Conservation (phyloP, 768 basidiomycete species). For the Suillus plorans region DNA sequence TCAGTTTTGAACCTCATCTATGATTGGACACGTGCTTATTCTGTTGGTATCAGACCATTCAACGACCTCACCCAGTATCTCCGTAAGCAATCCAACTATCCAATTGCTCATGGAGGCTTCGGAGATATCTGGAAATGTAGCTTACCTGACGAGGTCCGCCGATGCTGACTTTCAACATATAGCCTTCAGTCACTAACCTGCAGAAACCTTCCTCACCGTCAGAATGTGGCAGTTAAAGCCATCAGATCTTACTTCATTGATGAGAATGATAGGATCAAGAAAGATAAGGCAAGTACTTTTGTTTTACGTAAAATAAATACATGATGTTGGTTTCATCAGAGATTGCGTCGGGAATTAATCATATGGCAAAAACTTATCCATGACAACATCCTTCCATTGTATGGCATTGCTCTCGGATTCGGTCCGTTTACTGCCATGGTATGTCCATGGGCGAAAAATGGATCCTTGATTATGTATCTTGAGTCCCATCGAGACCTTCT, state of each 20-base stretch:
- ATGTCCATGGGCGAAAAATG: conserved; percentile 24
- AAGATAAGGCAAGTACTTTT: neutral
- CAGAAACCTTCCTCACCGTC: neutral
- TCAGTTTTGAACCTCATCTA: neutral
- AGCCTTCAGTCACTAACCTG: neutral
- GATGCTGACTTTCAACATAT: neutral
- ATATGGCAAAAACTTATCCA: conserved; percentile 22
- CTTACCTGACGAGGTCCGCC: neutral
- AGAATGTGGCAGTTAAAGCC: conserved; percentile 7
- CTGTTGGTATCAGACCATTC: neutral
- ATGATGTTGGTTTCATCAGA: conserved; percentile 4
- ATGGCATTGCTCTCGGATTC: conserved; percentile 20
- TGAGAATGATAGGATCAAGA: conserved; percentile 4
- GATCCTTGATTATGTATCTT: conserved; percentile 16
- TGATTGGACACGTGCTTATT: neutral
- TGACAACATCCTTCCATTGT: conserved; percentile 21
- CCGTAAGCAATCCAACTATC: neutral
- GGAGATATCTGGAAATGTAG: conserved; percentile 10
- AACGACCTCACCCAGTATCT: conserved; percentile 5
- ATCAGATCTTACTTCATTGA: conserved; percentile 5
- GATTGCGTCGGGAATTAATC: conserved; percentile 20
- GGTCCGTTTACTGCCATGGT: conserved; percentile 24
- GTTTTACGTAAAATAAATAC: neutral
- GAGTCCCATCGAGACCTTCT: conserved; percentile 8
- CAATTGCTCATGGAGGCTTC: conserved; percentile 8